Conservation (phyloP, 2,329 filamentous ascomycete genomes). For the Penicillium sp. region DNA sequence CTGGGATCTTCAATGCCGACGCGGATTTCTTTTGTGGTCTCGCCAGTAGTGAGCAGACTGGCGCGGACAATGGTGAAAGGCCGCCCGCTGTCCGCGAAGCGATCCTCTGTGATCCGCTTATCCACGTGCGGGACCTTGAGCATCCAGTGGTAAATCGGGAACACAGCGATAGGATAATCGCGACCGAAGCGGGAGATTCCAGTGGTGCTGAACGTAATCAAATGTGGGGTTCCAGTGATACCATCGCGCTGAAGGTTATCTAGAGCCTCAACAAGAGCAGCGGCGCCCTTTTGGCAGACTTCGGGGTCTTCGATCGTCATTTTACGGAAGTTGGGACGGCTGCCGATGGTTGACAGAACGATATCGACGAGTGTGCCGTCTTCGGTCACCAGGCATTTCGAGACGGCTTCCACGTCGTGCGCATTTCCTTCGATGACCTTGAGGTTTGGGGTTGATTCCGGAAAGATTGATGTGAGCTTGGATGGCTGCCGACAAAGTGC, state of each 20-base stretch:
- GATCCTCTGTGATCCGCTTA: slow-evolving; percentile 35
- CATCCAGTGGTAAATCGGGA: slow-evolving; percentile 32
- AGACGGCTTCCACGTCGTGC: slow-evolving; percentile 43
- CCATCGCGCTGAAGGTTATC: slow-evolving; percentile 15
- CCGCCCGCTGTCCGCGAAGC: slow-evolving; percentile 23
- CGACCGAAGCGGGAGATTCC: slow-evolving; percentile 31
- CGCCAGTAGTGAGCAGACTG: slow-evolving; percentile 34
- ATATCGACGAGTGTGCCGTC: slow-evolving; percentile 35
- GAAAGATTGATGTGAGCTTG: slow-evolving; percentile 49
- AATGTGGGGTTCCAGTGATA: slow-evolving; percentile 22
- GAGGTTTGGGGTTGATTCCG: slow-evolving; percentile 39
- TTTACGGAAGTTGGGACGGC: slow-evolving; percentile 26
- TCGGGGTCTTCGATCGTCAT: slow-evolving; percentile 34
- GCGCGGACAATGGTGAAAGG: slow-evolving; percentile 32
- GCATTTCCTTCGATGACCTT: slow-evolving; percentile 50
- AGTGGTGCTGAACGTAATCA: slow-evolving; percentile 35
- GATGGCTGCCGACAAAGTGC: slow-evolving; percentile 51
- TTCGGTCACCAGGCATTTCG: slow-evolving; percentile 31
- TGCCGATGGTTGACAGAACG: slow-evolving; percentile 51
- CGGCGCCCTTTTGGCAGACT: slow-evolving; percentile 33
- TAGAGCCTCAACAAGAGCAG: slow-evolving; percentile 25
- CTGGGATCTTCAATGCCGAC: slow-evolving; percentile 28
- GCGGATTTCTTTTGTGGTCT: slow-evolving; percentile 20
- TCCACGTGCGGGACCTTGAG: slow-evolving; percentile 37
- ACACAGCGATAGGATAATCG: slow-evolving; percentile 32